phyloP scores from a whole-genome alignment of 2,329 filamentous ascomycete species.

The Botrytis aclada region DNA sequence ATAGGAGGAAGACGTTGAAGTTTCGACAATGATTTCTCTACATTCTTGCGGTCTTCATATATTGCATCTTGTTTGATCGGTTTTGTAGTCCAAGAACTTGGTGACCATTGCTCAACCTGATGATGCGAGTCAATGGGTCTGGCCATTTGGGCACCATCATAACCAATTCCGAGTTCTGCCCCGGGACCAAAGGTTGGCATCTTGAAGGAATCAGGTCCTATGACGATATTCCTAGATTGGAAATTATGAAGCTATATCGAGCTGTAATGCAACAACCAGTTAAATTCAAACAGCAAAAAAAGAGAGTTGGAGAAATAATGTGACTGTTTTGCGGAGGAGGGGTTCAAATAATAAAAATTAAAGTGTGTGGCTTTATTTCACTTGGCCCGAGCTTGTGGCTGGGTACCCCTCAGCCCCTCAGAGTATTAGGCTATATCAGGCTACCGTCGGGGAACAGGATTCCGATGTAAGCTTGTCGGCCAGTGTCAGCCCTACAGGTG shows the following conservation, averaged over 20 bases:
- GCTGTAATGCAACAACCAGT: neutral
- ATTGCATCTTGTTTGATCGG: slow-evolving; percentile 74
- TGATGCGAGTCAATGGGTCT: neutral
- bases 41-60: slow-evolving; percentile 61
- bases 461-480: neutral
- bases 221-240: neutral
- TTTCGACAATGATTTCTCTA: slow-evolving; percentile 60
- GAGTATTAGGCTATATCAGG: neutral
- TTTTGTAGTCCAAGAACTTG: slow-evolving; percentile 70
- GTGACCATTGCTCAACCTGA: slow-evolving; percentile 47
- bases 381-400: slow-evolving; percentile 5
- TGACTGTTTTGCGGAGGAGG: neutral
- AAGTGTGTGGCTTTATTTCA: neutral
- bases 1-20: slow-evolving; percentile 70
- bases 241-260: neutral
- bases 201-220: neutral
- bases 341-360: neutral
- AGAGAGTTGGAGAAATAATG: neutral
- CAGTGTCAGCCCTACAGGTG: slow-evolving; percentile 15
- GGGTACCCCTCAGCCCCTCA: neutral
- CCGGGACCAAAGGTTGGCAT: slow-evolving; percentile 6
- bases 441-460: neutral
- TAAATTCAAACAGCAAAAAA: neutral
- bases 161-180: neutral
- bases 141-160: neutral